These are phyloP conservation scores for Irpex sp. DNA, from an alignment of 1,284 basidiomycete species.

Conservation along the genomic window DNA sequence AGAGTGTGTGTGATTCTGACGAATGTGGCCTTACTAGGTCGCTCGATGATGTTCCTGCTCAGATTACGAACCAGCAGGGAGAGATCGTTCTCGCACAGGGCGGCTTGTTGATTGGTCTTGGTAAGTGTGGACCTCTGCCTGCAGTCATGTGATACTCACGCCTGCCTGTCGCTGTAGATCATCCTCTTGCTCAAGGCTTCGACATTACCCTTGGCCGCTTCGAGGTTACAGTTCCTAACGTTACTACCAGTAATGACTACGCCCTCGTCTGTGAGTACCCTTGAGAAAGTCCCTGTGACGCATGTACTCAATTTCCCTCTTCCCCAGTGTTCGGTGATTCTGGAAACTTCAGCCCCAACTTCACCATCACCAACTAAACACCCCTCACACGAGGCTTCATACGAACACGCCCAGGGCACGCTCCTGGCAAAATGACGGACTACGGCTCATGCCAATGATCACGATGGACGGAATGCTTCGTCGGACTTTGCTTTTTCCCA, in stretches of 20 bases:
- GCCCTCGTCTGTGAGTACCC: conserved; percentile 26
- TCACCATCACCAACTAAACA: conserved; percentile 23
- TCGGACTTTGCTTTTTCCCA: background rate
- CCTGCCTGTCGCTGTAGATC: conserved; percentile 8
- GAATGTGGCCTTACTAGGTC: conserved; percentile 27
- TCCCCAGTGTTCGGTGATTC: conserved; percentile 30
- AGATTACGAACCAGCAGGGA: conserved; percentile 44
- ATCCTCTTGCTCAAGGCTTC: conserved; percentile 35
- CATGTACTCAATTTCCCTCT: background rate
- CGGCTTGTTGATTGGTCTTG: conserved; percentile 22
- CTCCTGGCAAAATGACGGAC: background rate
- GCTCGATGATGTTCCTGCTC: conserved; percentile 29
- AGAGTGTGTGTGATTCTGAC: conserved; percentile 7
- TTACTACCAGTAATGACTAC: conserved; percentile 22
- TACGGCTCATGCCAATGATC: background rate
- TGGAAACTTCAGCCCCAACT: conserved; percentile 28
- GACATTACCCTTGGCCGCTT: conserved; percentile 32
- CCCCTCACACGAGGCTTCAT: background rate
- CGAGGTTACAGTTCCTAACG: conserved; percentile 28
- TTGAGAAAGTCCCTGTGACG: background rate
- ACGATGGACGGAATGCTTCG: background rate
- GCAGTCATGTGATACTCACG: background rate
- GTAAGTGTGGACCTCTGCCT: conserved; percentile 16
- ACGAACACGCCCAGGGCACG: background rate
- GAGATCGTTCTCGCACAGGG: conserved; percentile 34